Conservation (phyloP, 2,329 filamentous ascomycete genomes). For the Sporothrix dimorphospora region DNA sequence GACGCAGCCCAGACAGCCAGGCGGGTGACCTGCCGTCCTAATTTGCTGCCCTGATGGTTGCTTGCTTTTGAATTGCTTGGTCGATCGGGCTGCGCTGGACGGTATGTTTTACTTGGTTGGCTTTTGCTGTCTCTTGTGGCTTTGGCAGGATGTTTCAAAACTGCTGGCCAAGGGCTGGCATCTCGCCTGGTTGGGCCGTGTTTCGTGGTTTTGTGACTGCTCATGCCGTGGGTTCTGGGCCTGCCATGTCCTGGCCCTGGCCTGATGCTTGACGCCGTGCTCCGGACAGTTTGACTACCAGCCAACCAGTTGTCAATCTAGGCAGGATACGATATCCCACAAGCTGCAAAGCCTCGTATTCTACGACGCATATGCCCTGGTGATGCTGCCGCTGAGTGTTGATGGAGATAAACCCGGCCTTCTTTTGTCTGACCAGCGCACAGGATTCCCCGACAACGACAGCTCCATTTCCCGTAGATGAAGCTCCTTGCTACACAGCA, state of each 20-base stretch:
- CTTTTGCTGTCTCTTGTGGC: conserved; percentile 2
- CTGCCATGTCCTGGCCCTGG: not conserved
- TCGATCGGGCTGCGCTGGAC: not conserved
- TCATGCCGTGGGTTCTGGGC: not conserved
- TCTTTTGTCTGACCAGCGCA: not conserved
- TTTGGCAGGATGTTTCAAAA: conserved; percentile 10
- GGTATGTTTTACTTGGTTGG: not conserved
- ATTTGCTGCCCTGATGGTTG: conserved; percentile 12
- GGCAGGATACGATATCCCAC: conserved; percentile 2
- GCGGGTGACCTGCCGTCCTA: conserved; percentile 9
- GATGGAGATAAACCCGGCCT: not conserved
- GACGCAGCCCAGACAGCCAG: conserved; percentile 8
- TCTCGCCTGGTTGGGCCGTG: conserved; percentile 21
- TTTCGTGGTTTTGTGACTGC: conserved; percentile 21
- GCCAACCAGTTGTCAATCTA: not conserved
- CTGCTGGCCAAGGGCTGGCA: not conserved
- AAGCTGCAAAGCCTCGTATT: conserved; percentile 10
- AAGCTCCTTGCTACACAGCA: conserved; percentile 15
- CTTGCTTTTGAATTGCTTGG: not conserved
- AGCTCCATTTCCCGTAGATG: not conserved
- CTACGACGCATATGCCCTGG: not conserved
- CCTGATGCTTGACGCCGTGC: conserved; percentile 7
- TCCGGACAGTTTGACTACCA: not conserved
- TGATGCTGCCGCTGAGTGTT: not conserved
- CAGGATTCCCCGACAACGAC: not conserved